Base-by-base conservation (phyloP, 2,329 filamentous ascomycete genomes). In the Colletotrichum tamarilloi region DNA sequence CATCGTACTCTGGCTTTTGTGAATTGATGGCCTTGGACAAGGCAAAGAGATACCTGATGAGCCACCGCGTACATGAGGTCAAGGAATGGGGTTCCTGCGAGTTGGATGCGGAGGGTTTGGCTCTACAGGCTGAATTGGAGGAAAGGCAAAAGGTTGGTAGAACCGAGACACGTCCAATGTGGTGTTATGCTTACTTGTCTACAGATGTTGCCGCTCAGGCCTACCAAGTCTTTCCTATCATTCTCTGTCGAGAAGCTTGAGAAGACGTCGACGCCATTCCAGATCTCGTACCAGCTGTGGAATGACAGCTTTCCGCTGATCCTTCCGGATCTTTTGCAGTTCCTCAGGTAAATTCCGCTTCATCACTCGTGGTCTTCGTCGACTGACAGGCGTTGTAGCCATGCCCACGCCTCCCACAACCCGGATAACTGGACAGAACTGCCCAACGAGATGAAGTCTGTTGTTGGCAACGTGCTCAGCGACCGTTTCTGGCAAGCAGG, bases 401-500 rank as follows among this genome's bases (percentile, higher is more conserved):
- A 97, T 81, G 95, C 96, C 0, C 96, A 98, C 83, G 94, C 95
- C 1, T 95, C 97, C 75, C 95, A 98, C 80, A 95, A 98, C 77
- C 90, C 94, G 1, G 87, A 90, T 24, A 97, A 95, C 79, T 99
- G 97, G 96, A 87, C 88, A 11, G 90, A 92, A 38, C 84, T 98
- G 19, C 92, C 95, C 1, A 81, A 86, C 12, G 94, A 97, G 55
- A 92, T 97, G 87, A 92, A 92, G 72, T 85, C 88, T 5, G 91
- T 97, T 65, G 93, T 98, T 52, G 90, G 91, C 56, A 90, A 94
- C 26, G 95, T 98, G 24, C 85, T 99, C 26, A 97, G 95, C 16
- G 97, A 99, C 82, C 90, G 97, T 28, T 99, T 99, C 81, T 99
- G 97, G 97, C 97, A 99, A 85, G 95, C 95, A 7, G 97, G 97